Evolutionary conservation across 2,329 filamentous ascomycete species (phyloP), one percentile per base, ranked within the genome.

Genomic region (Alternaria arborescens): DNA sequence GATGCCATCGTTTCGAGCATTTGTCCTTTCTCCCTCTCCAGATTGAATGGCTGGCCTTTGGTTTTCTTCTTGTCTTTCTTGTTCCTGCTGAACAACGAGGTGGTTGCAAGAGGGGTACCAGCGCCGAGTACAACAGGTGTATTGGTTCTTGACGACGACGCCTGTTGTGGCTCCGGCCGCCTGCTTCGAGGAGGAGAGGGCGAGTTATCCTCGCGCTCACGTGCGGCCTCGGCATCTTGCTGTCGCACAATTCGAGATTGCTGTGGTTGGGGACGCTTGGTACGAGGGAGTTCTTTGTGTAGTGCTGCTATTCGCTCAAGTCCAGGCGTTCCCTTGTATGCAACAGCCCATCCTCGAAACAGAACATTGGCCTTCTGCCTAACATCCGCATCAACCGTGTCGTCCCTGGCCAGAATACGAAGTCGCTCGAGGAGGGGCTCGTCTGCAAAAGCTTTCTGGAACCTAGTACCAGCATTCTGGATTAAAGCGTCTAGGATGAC

Each of bases 1-100:
- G 94, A 92, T 3, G 94, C 95, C 65, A 99, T 93, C n/a, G 90
- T 88, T 63, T 90, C 88, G 67, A 97, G 90, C 82, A 99, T 93
- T 61, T 91, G 85, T 0, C 91, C 91, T 77, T 94, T 94, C 78
- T 98, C 95, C 40, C 88, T 90, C 69, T 96, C 92, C 0, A 98
- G 84, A 74, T 91, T 92, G 82, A 98, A 97, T 0, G 87, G 82
- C 72, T 86, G 87, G 42, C 82, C 78, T 74, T 88, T 87, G 6
- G 77, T 78, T 53, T 83, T 84, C 61, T 84, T 84, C 60, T 84
- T 88, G 69, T 78, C 72, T 59, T 80, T 82, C 64, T 87, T 87
- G 66, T 83, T 82, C 66, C 85, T 86, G 76, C 74, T 82, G 69
- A 79, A 82, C 12, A 83, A 80, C 6, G 83, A 82, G 67, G 87